Percentiles rank a stretch among this genome's conserved stretches.
Evolutionary conservation across 2,329 filamentous ascomycete species (phyloP).

Genomic region (Claviceps arundinis): DNA sequence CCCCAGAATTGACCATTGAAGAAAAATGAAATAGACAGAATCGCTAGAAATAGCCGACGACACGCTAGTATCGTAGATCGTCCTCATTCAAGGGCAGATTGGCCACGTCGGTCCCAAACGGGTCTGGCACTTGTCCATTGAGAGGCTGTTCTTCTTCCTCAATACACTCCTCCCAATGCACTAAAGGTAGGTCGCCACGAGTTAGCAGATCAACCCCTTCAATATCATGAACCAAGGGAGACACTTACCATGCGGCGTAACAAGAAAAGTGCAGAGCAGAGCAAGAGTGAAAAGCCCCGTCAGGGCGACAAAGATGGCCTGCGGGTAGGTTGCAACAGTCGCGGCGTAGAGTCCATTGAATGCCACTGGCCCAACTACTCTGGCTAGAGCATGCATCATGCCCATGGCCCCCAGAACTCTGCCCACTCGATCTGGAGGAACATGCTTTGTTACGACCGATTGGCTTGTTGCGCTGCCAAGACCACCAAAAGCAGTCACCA

Average conservation of each 20-base stretch:
- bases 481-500: constrained; percentile 65
- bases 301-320: constrained; percentile 72
- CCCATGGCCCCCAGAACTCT: constrained; percentile 82
- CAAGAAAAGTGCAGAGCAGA: constrained; percentile 53
- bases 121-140: constrained; percentile 5
- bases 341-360: constrained; percentile 79
- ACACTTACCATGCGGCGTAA: constrained; percentile 60
- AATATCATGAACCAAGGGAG: background rate
- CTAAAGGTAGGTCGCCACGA: constrained; percentile 7
- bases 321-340: constrained; percentile 66
- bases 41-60: too few relatives aligned
- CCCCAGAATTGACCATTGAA: background rate
- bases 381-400: constrained; percentile 67
- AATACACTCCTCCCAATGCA: constrained; percentile 19
- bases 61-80: constrained; percentile 13
- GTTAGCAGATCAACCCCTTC: background rate
- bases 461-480: constrained; percentile 78
- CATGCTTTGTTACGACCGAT: constrained; percentile 77
- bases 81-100: constrained; percentile 15
- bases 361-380: constrained; percentile 65
- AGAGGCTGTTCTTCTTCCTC: constrained; percentile 14
- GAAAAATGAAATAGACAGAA: background rate
- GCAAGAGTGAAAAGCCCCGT: constrained; percentile 51
- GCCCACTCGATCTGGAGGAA: constrained; percentile 68
- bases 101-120: constrained; percentile 5